These are phyloP conservation scores for Gracilaria domingensis DNA, from an alignment of 23 red algal species.

Conservation along the genomic window DNA sequence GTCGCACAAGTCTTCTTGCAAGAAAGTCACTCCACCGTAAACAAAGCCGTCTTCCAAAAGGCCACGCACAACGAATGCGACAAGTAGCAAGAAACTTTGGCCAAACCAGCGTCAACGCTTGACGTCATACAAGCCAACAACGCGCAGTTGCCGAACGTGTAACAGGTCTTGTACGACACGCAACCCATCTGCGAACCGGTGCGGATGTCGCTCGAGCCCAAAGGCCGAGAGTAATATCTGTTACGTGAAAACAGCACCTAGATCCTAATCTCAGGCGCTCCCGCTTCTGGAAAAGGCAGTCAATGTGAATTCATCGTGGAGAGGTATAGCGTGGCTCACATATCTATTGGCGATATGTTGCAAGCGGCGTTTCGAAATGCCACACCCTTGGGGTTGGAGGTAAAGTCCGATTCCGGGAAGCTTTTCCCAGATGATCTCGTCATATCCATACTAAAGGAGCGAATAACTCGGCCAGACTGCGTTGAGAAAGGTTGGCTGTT, in stretches of 20 bases:
- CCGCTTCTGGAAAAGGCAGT: slow-evolving; percentile 97
- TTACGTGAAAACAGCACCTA: background rate
- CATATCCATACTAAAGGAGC: slow-evolving; percentile 89
- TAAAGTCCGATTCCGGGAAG: slow-evolving; percentile 78
- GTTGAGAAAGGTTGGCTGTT: slow-evolving; percentile 85
- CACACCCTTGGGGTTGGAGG: slow-evolving; percentile 79
- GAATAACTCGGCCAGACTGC: slow-evolving; percentile 78
- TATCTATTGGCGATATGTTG: slow-evolving; percentile 99
- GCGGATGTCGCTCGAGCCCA: background rate
- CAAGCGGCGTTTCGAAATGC: slow-evolving; percentile 73
- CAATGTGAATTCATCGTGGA: slow-evolving; percentile 87
- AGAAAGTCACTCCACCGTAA: background rate
- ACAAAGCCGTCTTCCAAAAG: slow-evolving; percentile 8
- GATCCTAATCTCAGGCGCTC: slow-evolving; percentile 95
- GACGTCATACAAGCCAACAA: slow-evolving; percentile 22
- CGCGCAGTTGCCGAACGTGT: slow-evolving; percentile 1
- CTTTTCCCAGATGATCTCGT: slow-evolving; percentile 97
- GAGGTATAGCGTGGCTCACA: slow-evolving; percentile 84
- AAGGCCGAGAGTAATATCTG: slow-evolving; percentile 10
- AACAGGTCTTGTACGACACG: slow-evolving; percentile 11
- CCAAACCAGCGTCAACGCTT: background rate
- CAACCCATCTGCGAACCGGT: slow-evolving; percentile 29
- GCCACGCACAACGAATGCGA: background rate
- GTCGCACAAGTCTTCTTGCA: slow-evolving; percentile 15
- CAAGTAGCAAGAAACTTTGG: background rate